Base-by-base conservation (phyloP, 768 basidiomycete genomes). In the Stropharia rugosoannulata region DNA sequence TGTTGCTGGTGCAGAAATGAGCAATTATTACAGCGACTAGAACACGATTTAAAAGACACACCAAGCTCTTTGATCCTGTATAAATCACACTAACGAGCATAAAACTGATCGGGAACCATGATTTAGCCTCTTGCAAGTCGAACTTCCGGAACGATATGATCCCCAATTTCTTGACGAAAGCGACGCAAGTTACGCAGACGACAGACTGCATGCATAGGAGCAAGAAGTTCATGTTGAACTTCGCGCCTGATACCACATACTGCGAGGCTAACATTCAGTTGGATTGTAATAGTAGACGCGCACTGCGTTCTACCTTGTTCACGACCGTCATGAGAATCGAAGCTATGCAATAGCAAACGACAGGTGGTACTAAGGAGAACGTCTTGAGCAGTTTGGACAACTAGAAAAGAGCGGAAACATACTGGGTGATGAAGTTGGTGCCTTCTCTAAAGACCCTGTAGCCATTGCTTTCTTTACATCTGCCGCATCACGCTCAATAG, bases 201-300 rank as follows among this genome's bases (percentile, higher is more conserved):
- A 80, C 72, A 1, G 92, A 93, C 68, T 99, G 97, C 54, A 98
- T 90, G 54, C 88, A 86, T 37, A 98, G 80, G 39, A 99, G 82
- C 42, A 98, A 78, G 68, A 98, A 98, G 61, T 91, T 98, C 97
- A 98, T 98, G 60, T 90, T 93, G 73, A 98, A 99, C 63, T 90
- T 71, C 29, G 79, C 79, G 5, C 97, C 97, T 1, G 95, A 98
- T 6, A 98, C 96, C 54, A 98, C 93, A 62, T 90, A 98, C 91
- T 98, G 48, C 6, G 27, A 12, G n/a, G 8, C 5, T 5, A 45
- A 4, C 29, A 22, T 18, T 51, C 12, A 59, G 27, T 58, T 18
- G 42, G 15, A 15, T 38, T 22, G 16, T 15, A 16, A 4, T 39
- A 36, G 16, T 27, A 43, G 40, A 19, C 13, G 32, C 19, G 11